Evolutionary conservation across 371 early-diverging fungal species (phyloP).

Genomic region (Saksenaea vasiformis): DNA sequence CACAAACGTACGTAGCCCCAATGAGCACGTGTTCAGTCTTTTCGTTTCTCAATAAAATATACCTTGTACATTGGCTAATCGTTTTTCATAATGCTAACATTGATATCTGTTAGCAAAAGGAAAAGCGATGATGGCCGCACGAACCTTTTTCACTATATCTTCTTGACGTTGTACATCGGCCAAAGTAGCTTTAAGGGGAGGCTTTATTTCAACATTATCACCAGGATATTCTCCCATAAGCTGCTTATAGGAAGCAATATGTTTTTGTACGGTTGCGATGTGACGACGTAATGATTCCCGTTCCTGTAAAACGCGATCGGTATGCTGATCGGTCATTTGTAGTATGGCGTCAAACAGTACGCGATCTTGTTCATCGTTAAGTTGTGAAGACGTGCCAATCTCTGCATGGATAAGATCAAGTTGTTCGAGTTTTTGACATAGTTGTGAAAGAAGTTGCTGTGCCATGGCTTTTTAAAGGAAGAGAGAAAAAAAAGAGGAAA

Average conservation of each 20-base stretch:
- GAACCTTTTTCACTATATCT: conserved; percentile 17
- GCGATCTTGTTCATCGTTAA: conserved; percentile 11
- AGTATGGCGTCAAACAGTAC: conserved; percentile 14
- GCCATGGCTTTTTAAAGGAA: conserved; percentile 1
- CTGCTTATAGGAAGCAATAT: conserved; percentile 11
- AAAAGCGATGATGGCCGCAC: neutral
- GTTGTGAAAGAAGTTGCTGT: conserved; percentile 10
- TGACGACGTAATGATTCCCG: conserved; percentile 7
- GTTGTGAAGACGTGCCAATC: conserved; percentile 13
- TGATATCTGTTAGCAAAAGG: neutral
- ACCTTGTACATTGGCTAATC: conserved; percentile 21
- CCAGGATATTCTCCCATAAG: conserved; percentile 24
- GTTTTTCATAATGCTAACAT: conserved; percentile 22
- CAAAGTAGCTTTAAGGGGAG: neutral
- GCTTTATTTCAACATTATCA: conserved; percentile 4
- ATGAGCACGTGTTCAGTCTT: neutral
- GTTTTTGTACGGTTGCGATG: conserved; percentile 6
- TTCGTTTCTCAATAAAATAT: neutral
- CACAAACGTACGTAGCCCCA: neutral
- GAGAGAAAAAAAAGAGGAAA: neutral
- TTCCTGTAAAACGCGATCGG: conserved; percentile 9
- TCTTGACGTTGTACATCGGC: conserved; percentile 11
- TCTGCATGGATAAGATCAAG: conserved; percentile 14
- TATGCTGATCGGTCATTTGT: conserved; percentile 16
- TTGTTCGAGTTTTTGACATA: conserved; percentile 8